A percentile compares a stretch with the other conserved stretches of the same genome.
phyloP scores from a whole-genome alignment of 2,329 filamentous ascomycete species.

The Colletotrichum spaethianum region DNA sequence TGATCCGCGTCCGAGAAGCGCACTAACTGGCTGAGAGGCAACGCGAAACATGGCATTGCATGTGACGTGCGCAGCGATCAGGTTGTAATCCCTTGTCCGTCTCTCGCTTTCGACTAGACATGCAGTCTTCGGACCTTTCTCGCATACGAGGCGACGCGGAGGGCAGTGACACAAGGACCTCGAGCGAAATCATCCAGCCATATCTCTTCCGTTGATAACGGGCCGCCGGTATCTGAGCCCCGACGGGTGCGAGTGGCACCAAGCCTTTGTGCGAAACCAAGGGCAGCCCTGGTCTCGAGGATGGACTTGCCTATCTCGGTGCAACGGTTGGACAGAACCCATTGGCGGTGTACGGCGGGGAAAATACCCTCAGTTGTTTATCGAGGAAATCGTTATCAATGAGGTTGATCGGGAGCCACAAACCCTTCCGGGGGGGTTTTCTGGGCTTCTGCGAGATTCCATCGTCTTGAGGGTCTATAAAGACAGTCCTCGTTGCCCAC shows the following conservation, averaged over 20 bases:
- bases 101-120: neutral
- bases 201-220: slow-evolving; percentile 27
- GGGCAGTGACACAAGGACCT: neutral
- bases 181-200: slow-evolving; percentile 15
- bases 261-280: slow-evolving; percentile 17
- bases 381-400: slow-evolving; percentile 37
- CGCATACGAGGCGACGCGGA: neutral
- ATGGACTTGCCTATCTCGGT: slow-evolving; percentile 41
- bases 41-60: neutral
- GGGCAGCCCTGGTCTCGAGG: slow-evolving; percentile 34
- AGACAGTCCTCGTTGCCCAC: slow-evolving; percentile 17
- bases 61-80: neutral
- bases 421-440: neutral
- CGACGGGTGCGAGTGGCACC: slow-evolving; percentile 19
- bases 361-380: slow-evolving; percentile 3
- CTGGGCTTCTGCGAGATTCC: slow-evolving; percentile 29
- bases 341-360: slow-evolving; percentile 36
- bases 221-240: slow-evolving; percentile 15
- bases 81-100: neutral
- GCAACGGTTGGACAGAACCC: slow-evolving; percentile 23
- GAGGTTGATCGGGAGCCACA: slow-evolving; percentile 23
- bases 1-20: neutral
- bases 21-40: neutral
- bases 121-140: neutral
- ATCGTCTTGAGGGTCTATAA: slow-evolving; percentile 26